Evolutionary conservation across 129 eudicot species (phyloP).

Genomic region (Lactuca saligna): DNA sequence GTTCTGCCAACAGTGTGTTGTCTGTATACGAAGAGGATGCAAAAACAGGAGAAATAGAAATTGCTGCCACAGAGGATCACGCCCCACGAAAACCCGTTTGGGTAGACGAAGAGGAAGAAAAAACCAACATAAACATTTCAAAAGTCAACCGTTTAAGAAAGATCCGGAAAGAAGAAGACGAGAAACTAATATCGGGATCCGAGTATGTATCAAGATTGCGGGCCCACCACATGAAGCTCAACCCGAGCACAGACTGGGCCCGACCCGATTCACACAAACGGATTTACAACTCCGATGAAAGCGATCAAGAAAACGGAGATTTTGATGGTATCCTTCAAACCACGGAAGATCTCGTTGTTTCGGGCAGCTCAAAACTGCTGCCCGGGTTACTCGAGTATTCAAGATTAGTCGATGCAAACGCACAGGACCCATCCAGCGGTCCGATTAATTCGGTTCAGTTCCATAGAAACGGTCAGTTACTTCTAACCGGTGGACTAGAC

Average conservation of each 20-base stretch:
- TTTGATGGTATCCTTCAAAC: conserved; percentile 55
- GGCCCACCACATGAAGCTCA: conserved; percentile 84
- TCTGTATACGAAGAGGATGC: conserved; percentile 61
- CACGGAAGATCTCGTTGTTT: conserved; percentile 75
- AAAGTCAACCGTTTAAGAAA: conserved; percentile 80
- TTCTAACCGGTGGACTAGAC: conserved; percentile 80
- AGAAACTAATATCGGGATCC: conserved; percentile 66
- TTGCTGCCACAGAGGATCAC: conserved; percentile 25
- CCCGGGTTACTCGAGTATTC: conserved; percentile 83
- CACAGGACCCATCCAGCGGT: conserved; percentile 59
- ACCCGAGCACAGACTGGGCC: conserved; percentile 92
- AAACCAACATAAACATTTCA: conserved; percentile 56
- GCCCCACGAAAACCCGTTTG: conserved; percentile 72
- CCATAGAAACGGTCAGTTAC: conserved; percentile 89
- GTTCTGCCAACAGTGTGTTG: conserved; percentile 46
- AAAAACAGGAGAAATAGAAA: conserved; percentile 23
- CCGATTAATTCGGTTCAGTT: conserved; percentile 79
- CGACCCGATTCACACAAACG: conserved; percentile 37
- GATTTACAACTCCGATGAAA: conserved; percentile 50
- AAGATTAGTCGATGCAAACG: conserved; percentile 73
- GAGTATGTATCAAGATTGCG: conserved; percentile 76
- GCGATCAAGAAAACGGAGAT: conserved; percentile 48
- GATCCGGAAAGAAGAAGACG: conserved; percentile 78
- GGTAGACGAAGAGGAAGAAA: conserved; percentile 91
- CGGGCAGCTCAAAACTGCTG: conserved; percentile 48